Base-by-base conservation (phyloP, 306 rosid species). In the Senna siamea region DNA sequence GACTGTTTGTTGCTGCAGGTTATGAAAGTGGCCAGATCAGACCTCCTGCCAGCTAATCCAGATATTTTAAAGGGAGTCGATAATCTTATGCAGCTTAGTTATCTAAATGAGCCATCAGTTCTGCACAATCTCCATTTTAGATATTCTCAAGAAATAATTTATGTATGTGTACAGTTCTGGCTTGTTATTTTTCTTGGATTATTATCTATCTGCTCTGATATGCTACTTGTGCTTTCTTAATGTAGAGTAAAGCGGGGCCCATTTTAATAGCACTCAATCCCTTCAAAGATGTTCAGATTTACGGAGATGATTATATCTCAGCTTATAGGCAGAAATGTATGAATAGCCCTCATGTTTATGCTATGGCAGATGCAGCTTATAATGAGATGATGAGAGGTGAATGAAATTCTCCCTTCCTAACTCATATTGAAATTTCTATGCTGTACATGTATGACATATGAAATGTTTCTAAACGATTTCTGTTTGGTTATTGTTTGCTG, bases 221-320 rank as follows among this genome's bases (percentile, higher is more conserved):
- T 75, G 41, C 66, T 68, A 51, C 47, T 69, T 32, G 64, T 81
- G 73, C 70, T 73, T 85, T 77, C 41, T 64, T 66, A 71, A 60
- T 80, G 86, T 71, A 95, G 99, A 88, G 85, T 79, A 95, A 95
- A 85, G 99, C 98, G 3, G 99, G 99, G 65, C 88, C 96, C n/a
- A 62, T 95, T 76, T 83, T 92, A 80, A 79, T 92, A 63, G 91
- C 97, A 60, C 61, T 95, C 78, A 95, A 95, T 76, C 98, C 98
- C 56, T 86, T 86, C 84, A 90, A 92, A 79, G 90, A 87, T 65
- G 82, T 85, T 44, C 84, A 76, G 43, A 80, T 76, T 60, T 75
- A 78, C 78, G 97, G 93, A 79, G 85, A 85, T 54, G 91, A 90
- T 62, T 56, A 77, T 61, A 71, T 79, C 69, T 75, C 77, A 22